These are phyloP conservation scores for Pseudoturritis turrita DNA, from an alignment of 345 rosid genomes.

Conservation along the genomic window DNA sequence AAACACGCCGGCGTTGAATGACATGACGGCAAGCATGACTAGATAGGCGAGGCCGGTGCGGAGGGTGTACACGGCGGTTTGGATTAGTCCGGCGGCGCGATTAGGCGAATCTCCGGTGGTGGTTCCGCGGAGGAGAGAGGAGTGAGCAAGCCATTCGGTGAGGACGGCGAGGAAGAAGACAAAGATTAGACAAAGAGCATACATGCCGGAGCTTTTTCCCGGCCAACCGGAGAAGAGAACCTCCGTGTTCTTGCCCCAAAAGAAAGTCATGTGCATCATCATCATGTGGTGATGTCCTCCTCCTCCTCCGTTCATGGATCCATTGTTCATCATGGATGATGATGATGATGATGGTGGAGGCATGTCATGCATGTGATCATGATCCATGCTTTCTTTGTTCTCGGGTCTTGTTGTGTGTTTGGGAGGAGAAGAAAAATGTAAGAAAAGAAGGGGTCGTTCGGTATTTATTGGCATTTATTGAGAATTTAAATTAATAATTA, in stretches of 20 bases:
- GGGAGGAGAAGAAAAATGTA: constrained; percentile 1
- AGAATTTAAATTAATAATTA: too few relatives aligned
- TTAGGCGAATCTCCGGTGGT: constrained; percentile 41
- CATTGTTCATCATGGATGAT: constrained; percentile 30
- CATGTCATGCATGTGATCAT: constrained; percentile 27
- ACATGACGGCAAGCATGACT: constrained; percentile 79
- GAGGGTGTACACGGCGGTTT: constrained; percentile 48
- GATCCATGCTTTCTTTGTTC: constrained; percentile 28
- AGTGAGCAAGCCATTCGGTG: constrained; percentile 50
- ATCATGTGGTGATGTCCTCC: constrained; percentile 8
- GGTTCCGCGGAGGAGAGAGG: constrained; percentile 14
- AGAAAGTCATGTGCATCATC: constrained; percentile 50
- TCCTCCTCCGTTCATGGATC: constrained; percentile 26
- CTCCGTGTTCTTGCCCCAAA: constrained; percentile 63
- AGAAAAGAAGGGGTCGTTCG: not conserved
- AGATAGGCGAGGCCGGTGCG: constrained; percentile 57
- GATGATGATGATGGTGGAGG: constrained; percentile 29
- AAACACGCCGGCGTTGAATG: constrained; percentile 74
- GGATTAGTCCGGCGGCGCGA: constrained; percentile 45
- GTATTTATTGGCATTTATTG: constrained; percentile 11
- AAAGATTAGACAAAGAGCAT: constrained; percentile 54
- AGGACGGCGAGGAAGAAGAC: constrained; percentile 52
- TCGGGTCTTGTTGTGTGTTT: constrained; percentile 5
- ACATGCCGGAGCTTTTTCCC: constrained; percentile 60
- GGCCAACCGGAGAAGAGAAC: constrained; percentile 86